phyloP scores from a whole-genome alignment of 129 eudicot species.

The Saposhnikovia divaricata region DNA sequence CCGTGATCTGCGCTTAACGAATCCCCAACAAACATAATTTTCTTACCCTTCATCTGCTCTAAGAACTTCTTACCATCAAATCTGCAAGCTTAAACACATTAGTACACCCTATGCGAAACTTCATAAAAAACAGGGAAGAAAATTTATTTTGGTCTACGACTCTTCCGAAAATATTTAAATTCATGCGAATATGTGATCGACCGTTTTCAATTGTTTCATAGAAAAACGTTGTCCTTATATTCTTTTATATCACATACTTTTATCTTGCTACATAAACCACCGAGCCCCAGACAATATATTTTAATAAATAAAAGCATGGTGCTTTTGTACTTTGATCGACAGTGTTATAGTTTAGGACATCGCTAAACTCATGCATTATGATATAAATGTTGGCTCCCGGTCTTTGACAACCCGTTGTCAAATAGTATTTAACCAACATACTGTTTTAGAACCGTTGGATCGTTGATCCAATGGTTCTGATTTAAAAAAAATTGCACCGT shows the following conservation, averaged over 20 bases:
- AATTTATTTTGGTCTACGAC: not conserved
- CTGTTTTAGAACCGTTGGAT: too few relatives aligned
- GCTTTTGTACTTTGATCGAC: too few relatives aligned
- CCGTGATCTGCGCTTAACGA: slow-evolving; percentile 21
- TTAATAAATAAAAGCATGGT: too few relatives aligned
- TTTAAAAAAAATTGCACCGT: too few relatives aligned
- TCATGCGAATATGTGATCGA: not conserved
- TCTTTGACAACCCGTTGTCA: too few relatives aligned
- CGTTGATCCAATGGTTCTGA: too few relatives aligned
- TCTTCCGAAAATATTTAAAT: not conserved
- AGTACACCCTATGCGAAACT: not conserved
- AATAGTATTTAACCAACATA: too few relatives aligned
- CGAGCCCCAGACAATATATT: too few relatives aligned
- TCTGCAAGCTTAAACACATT: not conserved
- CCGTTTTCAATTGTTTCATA: not conserved
- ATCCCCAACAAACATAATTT: slow-evolving; percentile 23
- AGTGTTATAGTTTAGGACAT: not conserved
- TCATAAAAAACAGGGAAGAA: not conserved
- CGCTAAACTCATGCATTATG: not conserved
- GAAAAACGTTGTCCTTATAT: too few relatives aligned
- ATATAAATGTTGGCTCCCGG: too few relatives aligned
- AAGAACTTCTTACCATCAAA: slow-evolving; percentile 9
- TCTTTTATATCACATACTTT: too few relatives aligned
- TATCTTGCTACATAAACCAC: too few relatives aligned
- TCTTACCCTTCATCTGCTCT: slow-evolving; percentile 11